phyloP scores from a whole-genome alignment of 257 asterid genomes.

The Salvia hispanica region DNA sequence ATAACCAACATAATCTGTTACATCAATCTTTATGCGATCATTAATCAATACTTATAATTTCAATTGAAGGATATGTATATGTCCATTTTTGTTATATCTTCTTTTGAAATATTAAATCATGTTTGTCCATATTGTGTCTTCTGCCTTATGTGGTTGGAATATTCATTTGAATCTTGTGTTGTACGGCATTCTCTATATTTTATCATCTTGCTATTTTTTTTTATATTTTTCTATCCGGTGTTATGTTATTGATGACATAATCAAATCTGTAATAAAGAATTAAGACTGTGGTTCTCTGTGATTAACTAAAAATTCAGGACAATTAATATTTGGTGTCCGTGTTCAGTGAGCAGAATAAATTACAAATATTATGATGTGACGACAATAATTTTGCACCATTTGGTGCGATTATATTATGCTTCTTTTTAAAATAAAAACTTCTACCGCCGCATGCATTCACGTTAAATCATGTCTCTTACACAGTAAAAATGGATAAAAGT shows the following conservation, averaged over 20 bases:
- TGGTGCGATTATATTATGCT: neutral
- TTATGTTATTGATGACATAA: neutral
- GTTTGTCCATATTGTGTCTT: neutral
- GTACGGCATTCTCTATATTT: neutral
- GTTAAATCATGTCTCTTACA: conserved; percentile 42
- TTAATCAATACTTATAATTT: conserved; percentile 3
- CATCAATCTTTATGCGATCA: neutral
- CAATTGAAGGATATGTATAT: neutral
- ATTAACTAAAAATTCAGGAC: no score
- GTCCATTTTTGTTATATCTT: neutral
- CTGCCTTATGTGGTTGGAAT: conserved; percentile 21
- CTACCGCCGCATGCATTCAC: conserved; percentile 32
- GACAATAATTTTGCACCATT: conserved; percentile 6
- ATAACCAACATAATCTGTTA: conserved; percentile 9
- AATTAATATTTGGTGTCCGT: no score
- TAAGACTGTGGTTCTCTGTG: no score
- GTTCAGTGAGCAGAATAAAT: conserved; percentile 21
- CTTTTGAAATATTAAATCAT: neutral
- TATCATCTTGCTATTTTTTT: neutral
- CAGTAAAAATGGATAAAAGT: conserved; percentile 34
- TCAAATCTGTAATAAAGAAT: no score
- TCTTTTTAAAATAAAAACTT: neutral
- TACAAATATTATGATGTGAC: conserved; percentile 12
- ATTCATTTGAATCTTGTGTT: neutral
- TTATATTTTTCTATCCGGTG: no score